Conservation (phyloP, 176 grass and related monocot species). For the Bromus sterilis region DNA sequence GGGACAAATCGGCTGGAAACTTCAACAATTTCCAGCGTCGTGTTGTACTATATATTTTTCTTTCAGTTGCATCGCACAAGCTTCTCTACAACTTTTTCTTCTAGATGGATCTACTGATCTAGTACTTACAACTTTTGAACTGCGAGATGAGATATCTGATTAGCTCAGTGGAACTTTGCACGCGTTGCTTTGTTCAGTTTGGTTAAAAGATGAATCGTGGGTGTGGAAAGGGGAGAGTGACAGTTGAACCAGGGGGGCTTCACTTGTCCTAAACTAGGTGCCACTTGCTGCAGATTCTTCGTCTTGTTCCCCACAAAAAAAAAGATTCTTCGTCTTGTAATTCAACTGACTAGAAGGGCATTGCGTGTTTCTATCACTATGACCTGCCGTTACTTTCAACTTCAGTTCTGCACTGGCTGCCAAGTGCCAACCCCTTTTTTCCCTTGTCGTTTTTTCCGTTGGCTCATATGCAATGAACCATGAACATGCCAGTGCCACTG, state of each 20-base stretch:
- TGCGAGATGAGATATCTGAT: too few species aligned
- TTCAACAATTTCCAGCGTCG: too few species aligned
- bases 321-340: too few species aligned
- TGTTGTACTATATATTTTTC: too few species aligned
- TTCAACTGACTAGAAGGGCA: too few species aligned
- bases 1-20: neutral
- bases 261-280: neutral
- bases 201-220: constrained; percentile 30
- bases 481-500: neutral
- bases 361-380: neutral
- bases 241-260: neutral
- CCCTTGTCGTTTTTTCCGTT: neutral
- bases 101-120: too few species aligned
- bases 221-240: neutral
- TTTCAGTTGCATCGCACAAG: neutral
- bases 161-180: too few species aligned
- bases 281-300: neutral
- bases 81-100: neutral
- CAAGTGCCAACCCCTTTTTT: neutral
- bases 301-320: too few species aligned
- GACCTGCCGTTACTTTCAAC: neutral
- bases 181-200: neutral
- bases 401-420: too few species aligned
- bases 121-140: too few species aligned
- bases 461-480: neutral